Evolutionary conservation across 2,329 filamentous ascomycete genomes (phyloP).

Genomic region (Mycocentrospora acerina): DNA sequence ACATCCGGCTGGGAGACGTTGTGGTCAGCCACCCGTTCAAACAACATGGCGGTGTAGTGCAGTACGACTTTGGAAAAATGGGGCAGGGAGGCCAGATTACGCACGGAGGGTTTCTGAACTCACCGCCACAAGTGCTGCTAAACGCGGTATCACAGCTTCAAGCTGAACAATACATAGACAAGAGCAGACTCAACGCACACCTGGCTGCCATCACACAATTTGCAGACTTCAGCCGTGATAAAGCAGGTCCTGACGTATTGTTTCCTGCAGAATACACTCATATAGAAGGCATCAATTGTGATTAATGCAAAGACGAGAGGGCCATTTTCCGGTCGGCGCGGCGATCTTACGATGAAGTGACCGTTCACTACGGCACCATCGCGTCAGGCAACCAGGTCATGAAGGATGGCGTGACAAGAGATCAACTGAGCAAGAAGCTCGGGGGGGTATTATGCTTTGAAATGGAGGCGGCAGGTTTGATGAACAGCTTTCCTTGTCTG

Average conservation of each 20-base stretch:
- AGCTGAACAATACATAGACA: background rate
- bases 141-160: constrained; percentile 2
- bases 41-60: constrained; percentile 6
- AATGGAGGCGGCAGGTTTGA: no score
- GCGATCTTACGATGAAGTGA: background rate
- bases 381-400: constrained; percentile 11
- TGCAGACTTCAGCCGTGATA: background rate
- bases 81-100: background rate
- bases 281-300: constrained; percentile 2
- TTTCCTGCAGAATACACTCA: constrained; percentile 3
- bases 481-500: constrained; percentile 6
- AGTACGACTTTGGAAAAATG: constrained; percentile 7
- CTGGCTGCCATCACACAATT: background rate
- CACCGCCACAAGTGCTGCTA: constrained; percentile 6
- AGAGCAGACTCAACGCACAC: background rate
- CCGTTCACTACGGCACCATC: constrained; percentile 8
- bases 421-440: constrained; percentile 8
- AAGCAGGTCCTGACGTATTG: constrained; percentile 1
- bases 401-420: constrained; percentile 6
- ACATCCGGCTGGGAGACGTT: constrained; percentile 11
- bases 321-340: background rate
- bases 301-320: constrained; percentile 4
- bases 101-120: constrained; percentile 10
- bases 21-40: constrained; percentile 7
- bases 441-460: constrained; percentile 5